Conservation (phyloP, 1,284 basidiomycete genomes). For the Fomitiporia mediterranea region DNA sequence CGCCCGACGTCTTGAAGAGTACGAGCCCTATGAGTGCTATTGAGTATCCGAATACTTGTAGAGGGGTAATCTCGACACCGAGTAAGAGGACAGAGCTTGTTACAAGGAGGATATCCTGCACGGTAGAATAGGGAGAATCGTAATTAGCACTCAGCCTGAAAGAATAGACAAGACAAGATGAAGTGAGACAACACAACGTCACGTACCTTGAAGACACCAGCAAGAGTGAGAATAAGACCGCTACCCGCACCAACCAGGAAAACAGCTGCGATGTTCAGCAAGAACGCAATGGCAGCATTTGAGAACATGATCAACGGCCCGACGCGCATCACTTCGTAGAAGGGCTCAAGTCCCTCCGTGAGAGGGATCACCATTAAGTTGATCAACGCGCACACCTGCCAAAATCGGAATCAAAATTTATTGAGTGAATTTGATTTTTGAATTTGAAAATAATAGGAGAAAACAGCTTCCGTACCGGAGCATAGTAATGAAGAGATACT, state of each 20-base stretch:
- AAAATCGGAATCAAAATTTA: slow-evolving; percentile 26
- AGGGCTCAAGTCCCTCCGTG: slow-evolving; percentile 86
- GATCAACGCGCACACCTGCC: slow-evolving; percentile 83
- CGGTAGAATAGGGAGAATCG: background rate
- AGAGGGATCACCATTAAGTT: slow-evolving; percentile 84
- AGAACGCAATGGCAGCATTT: slow-evolving; percentile 88
- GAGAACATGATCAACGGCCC: slow-evolving; percentile 76
- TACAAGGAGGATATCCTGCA: slow-evolving; percentile 89
- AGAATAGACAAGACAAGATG: background rate
- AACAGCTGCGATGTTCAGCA: slow-evolving; percentile 90
- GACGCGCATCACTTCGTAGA: slow-evolving; percentile 65
- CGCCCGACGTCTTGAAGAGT: slow-evolving; percentile 75
- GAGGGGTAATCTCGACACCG: slow-evolving; percentile 68
- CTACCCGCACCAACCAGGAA: slow-evolving; percentile 89
- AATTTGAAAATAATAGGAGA: too few relatives aligned
- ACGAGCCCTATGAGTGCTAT: slow-evolving; percentile 79
- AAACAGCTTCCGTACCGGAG: slow-evolving; percentile 46
- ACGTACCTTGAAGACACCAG: slow-evolving; percentile 87
- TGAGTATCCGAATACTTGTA: slow-evolving; percentile 87
- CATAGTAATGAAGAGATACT: slow-evolving; percentile 94
- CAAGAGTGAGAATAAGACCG: slow-evolving; percentile 87
- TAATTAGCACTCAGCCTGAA: background rate
- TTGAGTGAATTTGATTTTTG: too few relatives aligned
- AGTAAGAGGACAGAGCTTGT: slow-evolving; percentile 85
- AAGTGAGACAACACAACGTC: background rate